phyloP scores from a whole-genome alignment of 805 yeast species.

The Yamadazyma kitorensis region DNA sequence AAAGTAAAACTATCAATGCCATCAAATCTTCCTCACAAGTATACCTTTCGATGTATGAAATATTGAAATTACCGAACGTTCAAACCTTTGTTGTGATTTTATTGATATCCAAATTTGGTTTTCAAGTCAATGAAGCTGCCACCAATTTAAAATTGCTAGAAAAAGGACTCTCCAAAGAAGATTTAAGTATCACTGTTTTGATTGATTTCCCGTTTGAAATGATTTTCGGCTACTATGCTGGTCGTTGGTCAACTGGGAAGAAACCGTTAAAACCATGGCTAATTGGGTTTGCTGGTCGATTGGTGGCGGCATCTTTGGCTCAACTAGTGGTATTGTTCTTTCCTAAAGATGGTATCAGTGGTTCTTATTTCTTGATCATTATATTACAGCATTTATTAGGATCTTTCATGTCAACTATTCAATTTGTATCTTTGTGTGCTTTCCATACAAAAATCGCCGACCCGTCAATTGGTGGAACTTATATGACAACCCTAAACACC shows the following conservation, averaged over 20 bases:
- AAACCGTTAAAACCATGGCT: slow-evolving; percentile 87
- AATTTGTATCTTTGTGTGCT: slow-evolving; percentile 90
- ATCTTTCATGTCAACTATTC: slow-evolving; percentile 91
- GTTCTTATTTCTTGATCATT: slow-evolving; percentile 62
- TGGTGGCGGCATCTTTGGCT: slow-evolving; percentile 72
- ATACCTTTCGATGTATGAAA: slow-evolving; percentile 63
- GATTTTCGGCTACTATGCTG: slow-evolving; percentile 92
- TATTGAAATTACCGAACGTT: slow-evolving; percentile 67
- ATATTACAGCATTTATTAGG: slow-evolving; percentile 81
- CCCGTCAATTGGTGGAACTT: slow-evolving; percentile 94
- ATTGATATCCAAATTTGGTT: slow-evolving; percentile 81
- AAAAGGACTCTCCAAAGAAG: slow-evolving; percentile 90
- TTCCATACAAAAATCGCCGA: slow-evolving; percentile 96
- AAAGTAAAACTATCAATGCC: slow-evolving; percentile 12
- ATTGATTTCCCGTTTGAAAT: slow-evolving; percentile 97
- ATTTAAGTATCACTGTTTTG: slow-evolving; percentile 84
- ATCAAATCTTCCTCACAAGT: slow-evolving; percentile 33
- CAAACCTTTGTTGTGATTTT: slow-evolving; percentile 73
- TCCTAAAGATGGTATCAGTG: slow-evolving; percentile 56
- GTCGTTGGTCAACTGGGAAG: slow-evolving; percentile 84
- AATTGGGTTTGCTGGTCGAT: slow-evolving; percentile 78
- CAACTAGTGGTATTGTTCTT: slow-evolving; percentile 69
- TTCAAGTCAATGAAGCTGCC: slow-evolving; percentile 94
- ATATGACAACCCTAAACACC: slow-evolving; percentile 94
- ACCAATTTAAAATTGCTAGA: slow-evolving; percentile 89